Evolutionary conservation across 148 eudicot genomes (phyloP), one percentile per base, ranked within the genome.

Genomic region (Fagopyrum homotropicum): DNA sequence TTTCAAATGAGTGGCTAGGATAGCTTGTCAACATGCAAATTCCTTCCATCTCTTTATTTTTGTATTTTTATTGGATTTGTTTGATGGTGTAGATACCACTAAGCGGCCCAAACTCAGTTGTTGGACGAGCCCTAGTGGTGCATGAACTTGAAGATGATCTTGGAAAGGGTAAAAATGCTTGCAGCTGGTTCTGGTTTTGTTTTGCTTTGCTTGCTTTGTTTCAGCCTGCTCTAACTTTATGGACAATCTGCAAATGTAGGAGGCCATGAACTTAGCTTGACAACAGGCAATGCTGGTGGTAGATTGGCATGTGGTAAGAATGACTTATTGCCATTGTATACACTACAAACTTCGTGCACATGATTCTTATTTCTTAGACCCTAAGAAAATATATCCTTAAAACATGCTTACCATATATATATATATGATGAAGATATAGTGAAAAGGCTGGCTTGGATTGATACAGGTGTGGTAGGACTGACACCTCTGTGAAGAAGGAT

Each of bases 231-330:
- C 45, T 15, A 72, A 60, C 79, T 19, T 47, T 48, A 45, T 4
- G 63, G 19, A 26, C n/a, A 69, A 72, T 76, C 74, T 81, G 74
- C 68, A 48, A 75, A 15, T 85, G 55, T 86, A 93, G 98, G 98
- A 69, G 97, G 98, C 75, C 98, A 91, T 75, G 98, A 93, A 72
- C 97, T 93, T 63, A 93, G 98, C 82, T 90, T 87, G 66, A 78
- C 84, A 72, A 93, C 98, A 47, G 98, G 98, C 75, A 93, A 93
- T 87, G 98, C 98, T 72, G 98, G 98, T 74, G 98, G 98, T 69
- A 81, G 98, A 75, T 75, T 93, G 84, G 98, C 98, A 72, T 93
- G 98, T 79, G 98, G 98, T 93, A 88, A 80, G 93, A 50, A 17
- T 45, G 35, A 66, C 7, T 43, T 35, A 64, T 64, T 35, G 14